A percentile compares a stretch with the other conserved stretches of the same genome.
These are phyloP conservation scores for Dioszegia hungarica DNA, from an alignment of 768 basidiomycete species.

Conservation along the genomic window DNA sequence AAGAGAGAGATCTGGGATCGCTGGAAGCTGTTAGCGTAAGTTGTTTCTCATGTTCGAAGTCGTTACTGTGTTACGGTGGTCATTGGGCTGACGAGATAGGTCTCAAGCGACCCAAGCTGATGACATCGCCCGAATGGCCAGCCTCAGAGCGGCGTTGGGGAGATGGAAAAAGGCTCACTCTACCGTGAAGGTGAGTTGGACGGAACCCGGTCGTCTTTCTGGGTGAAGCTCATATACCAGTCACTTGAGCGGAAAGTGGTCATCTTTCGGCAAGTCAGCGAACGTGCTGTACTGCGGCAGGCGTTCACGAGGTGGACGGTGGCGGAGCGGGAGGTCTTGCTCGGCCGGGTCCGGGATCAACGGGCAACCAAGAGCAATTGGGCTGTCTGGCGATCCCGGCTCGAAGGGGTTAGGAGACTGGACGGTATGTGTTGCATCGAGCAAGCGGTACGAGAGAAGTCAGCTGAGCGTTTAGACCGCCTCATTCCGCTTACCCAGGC, in stretches of 20 bases:
- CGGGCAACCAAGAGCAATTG: background rate
- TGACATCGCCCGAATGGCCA: background rate
- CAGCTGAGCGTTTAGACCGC: background rate
- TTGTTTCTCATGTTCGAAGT: too few relatives aligned
- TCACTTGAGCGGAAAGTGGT: background rate
- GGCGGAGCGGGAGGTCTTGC: slow-evolving; percentile 5
- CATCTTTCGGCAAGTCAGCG: background rate
- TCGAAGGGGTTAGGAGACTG: background rate
- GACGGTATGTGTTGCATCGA: background rate
- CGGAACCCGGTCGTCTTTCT: background rate
- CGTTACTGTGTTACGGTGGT: background rate
- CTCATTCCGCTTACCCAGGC: background rate
- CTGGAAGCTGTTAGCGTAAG: slow-evolving; percentile 9
- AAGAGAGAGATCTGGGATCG: background rate
- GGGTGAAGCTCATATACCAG: background rate
- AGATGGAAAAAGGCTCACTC: background rate
- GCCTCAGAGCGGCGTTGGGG: background rate
- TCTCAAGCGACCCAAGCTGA: background rate
- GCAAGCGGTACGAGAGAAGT: too few relatives aligned
- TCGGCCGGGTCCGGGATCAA: background rate
- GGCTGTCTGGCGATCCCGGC: background rate
- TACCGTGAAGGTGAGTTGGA: background rate
- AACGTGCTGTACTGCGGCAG: background rate
- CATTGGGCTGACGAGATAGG: background rate
- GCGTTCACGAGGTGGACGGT: slow-evolving; percentile 4